Percentiles rank a stretch among this genome's conserved stretches.
phyloP scores from a whole-genome alignment of 768 basidiomycete genomes.

The Mycena sanguinolenta region DNA sequence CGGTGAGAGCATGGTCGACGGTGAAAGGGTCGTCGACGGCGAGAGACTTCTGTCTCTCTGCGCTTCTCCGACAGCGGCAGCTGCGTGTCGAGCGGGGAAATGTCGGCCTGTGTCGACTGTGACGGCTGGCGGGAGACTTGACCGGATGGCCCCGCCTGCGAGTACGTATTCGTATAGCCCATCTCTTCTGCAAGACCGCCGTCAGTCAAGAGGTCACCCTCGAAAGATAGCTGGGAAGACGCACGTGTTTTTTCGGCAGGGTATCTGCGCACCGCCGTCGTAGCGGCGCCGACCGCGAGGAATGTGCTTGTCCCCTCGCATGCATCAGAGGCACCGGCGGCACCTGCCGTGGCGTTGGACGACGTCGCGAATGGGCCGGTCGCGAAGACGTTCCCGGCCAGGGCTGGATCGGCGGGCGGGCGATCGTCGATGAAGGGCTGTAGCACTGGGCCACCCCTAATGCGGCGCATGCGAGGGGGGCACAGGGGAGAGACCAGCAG shows the following conservation, averaged over 20 bases:
- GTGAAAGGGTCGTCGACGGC: background rate
- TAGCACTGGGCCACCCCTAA: slow-evolving; percentile 17
- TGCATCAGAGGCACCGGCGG: background rate
- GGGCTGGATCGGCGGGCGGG: slow-evolving; percentile 2
- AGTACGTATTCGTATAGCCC: slow-evolving; percentile 12
- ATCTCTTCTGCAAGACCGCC: slow-evolving; percentile 4
- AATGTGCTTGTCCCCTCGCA: too few relatives aligned
- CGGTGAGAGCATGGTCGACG: background rate
- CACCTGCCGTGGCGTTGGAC: background rate
- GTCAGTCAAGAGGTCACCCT: background rate
- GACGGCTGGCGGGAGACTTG: slow-evolving; percentile 26
- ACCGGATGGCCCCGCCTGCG: background rate
- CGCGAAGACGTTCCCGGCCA: slow-evolving; percentile 18
- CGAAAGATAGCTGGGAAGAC: background rate
- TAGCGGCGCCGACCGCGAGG: background rate
- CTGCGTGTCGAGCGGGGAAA: slow-evolving; percentile 12
- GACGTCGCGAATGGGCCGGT: slow-evolving; percentile 10
- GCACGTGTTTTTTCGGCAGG: slow-evolving; percentile 23
- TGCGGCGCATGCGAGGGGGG: slow-evolving; percentile 26
- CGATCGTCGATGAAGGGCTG: slow-evolving; percentile 35
- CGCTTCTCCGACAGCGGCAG: slow-evolving; percentile 14
- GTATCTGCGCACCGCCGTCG: background rate
- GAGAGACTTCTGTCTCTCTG: background rate
- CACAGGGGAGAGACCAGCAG: slow-evolving; percentile 20
- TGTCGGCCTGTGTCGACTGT: slow-evolving; percentile 17